Evolutionary conservation across 352 stramenopile genomes (phyloP).

Genomic region (Pythium myriotylum): DNA sequence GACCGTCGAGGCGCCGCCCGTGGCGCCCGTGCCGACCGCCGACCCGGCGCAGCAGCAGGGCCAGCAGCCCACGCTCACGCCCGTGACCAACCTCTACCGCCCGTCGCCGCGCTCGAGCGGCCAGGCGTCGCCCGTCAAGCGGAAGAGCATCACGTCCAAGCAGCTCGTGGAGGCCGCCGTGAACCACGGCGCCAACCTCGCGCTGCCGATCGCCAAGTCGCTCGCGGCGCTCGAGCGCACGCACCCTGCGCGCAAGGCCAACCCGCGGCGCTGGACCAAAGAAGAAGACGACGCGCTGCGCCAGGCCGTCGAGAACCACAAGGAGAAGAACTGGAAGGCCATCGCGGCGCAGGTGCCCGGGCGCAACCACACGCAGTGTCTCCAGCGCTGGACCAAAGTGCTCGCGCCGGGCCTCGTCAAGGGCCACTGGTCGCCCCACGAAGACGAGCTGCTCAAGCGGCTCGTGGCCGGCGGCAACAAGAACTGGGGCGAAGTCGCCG

Average conservation of each 20-base stretch:
- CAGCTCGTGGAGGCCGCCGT: conserved; percentile 49
- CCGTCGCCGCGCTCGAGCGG: conserved; percentile 21
- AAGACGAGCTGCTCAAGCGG: conserved; percentile 78
- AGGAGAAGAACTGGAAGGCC: conserved; percentile 92
- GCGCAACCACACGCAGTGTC: conserved; percentile 90
- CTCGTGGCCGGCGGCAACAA: conserved; percentile 85
- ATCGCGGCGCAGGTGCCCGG: conserved; percentile 87
- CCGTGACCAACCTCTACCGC: conserved; percentile 31
- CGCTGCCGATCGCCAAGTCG: conserved; percentile 34
- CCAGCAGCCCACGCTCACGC: conserved; percentile 19
- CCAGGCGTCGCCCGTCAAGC: conserved; percentile 66
- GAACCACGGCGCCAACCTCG: conserved; percentile 19
- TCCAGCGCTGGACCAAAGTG: conserved; percentile 92
- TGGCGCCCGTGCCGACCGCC: not conserved
- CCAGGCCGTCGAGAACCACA: conserved; percentile 81
- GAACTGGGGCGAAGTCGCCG: conserved; percentile 89
- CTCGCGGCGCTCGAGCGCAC: conserved; percentile 35
- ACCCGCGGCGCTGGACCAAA: conserved; percentile 83
- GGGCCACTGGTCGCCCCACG: conserved; percentile 89
- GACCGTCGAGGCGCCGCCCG: conserved; percentile 1
- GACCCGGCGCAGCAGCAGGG: not conserved
- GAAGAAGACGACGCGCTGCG: conserved; percentile 90
- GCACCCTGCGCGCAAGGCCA: conserved; percentile 65
- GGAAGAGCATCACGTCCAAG: conserved; percentile 80
- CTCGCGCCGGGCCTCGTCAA: conserved; percentile 87